Percentiles rank a stretch among this genome's conserved stretches.
phyloP scores from a whole-genome alignment of 2,329 filamentous ascomycete genomes.

The Botryotinia calthae region DNA sequence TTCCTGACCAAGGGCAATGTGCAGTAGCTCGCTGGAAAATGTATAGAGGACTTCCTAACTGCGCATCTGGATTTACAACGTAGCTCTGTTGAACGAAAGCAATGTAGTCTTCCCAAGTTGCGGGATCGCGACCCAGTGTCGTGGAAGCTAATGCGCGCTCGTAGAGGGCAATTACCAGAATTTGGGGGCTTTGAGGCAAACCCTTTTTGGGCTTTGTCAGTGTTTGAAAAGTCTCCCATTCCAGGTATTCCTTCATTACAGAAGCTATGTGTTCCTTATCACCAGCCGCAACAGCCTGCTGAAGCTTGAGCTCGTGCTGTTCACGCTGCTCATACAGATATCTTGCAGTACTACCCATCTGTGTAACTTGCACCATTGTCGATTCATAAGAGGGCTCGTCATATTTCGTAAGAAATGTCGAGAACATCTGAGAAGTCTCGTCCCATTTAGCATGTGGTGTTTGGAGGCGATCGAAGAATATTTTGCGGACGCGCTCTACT shows the following conservation, averaged over 20 bases:
- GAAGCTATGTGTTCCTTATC: slow-evolving; percentile 55
- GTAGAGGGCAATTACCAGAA: slow-evolving; percentile 65
- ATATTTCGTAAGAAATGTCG: slow-evolving; percentile 70
- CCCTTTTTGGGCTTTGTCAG: slow-evolving; percentile 53
- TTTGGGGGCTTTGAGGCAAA: slow-evolving; percentile 45
- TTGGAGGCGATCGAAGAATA: slow-evolving; percentile 68
- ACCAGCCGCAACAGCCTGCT: slow-evolving; percentile 53
- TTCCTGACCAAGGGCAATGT: slow-evolving; percentile 91
- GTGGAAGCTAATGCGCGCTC: slow-evolving; percentile 66
- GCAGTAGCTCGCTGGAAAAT: slow-evolving; percentile 78
- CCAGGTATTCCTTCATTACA: slow-evolving; percentile 67
- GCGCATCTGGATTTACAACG: slow-evolving; percentile 37
- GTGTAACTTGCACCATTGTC: slow-evolving; percentile 67
- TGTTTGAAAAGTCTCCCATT: slow-evolving; percentile 73
- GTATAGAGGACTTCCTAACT: slow-evolving; percentile 56
- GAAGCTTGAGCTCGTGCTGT: slow-evolving; percentile 64
- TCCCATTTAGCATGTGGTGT: slow-evolving; percentile 75
- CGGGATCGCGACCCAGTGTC: slow-evolving; percentile 69
- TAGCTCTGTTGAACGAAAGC: slow-evolving; percentile 33
- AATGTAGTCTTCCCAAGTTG: slow-evolving; percentile 76
- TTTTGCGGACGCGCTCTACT: slow-evolving; percentile 62
- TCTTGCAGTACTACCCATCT: slow-evolving; percentile 62
- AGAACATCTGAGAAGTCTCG: slow-evolving; percentile 71
- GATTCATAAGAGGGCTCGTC: slow-evolving; percentile 69
- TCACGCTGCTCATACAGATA: slow-evolving; percentile 63